phyloP scores from a whole-genome alignment of 345 rosid genomes.

The Triadica sebifera region DNA sequence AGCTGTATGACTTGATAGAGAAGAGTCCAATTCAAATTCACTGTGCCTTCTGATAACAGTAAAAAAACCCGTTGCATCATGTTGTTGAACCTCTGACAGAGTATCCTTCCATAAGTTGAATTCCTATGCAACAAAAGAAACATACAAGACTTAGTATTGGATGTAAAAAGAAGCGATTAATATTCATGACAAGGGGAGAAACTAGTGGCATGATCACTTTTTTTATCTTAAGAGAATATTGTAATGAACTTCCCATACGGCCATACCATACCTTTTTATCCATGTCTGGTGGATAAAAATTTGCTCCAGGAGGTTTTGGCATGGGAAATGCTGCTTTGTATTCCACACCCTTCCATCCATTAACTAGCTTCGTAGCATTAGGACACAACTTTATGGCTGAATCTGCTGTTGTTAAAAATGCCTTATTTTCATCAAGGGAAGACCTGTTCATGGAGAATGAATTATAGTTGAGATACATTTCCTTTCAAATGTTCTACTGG shows the following conservation, averaged over 20 bases:
- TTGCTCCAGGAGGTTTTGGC: conserved; percentile 84
- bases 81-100: conserved; percentile 52
- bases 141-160: conserved; percentile 12
- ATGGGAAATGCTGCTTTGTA: conserved; percentile 78
- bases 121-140: conserved; percentile 50
- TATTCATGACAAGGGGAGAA: conserved; percentile 8
- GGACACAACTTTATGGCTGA: conserved; percentile 75
- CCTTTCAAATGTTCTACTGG: neutral
- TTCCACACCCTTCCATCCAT: conserved; percentile 91
- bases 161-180: conserved; percentile 9
- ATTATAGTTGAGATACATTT: conserved; percentile 4
- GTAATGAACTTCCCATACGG: neutral
- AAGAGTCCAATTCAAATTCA: conserved; percentile 47
- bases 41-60: conserved; percentile 66
- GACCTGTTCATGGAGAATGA: conserved; percentile 57
- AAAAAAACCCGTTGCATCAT: conserved; percentile 70
- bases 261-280: conserved; percentile 60
- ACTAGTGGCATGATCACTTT: neutral
- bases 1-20: conserved; percentile 30
- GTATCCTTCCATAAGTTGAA: conserved; percentile 63
- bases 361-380: conserved; percentile 54
- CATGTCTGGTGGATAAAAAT: conserved; percentile 97
- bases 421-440: conserved; percentile 79
- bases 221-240: neutral
- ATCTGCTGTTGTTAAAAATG: conserved; percentile 85